phyloP scores from a whole-genome alignment of 75 land plant genomes.

The Pinus taeda region DNA sequence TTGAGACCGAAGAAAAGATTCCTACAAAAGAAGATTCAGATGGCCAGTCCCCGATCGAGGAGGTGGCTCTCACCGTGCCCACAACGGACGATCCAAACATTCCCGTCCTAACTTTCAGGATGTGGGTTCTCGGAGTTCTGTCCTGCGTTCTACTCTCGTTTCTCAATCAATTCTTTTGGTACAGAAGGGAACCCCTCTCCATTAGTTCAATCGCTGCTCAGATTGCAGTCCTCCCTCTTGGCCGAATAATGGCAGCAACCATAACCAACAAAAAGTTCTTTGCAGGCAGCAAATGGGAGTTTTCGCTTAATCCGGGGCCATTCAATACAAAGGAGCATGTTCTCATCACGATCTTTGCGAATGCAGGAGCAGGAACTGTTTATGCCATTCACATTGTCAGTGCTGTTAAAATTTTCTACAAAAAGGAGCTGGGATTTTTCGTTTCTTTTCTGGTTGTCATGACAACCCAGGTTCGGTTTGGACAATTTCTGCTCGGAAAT shows the following conservation, averaged over 20 bases:
- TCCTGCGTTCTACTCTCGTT: slow-evolving; percentile 55
- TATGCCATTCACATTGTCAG: slow-evolving; percentile 24
- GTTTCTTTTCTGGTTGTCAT: slow-evolving; percentile 17
- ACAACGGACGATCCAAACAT: slow-evolving; percentile 56
- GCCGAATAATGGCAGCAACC: slow-evolving; percentile 56
- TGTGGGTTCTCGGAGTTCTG: slow-evolving; percentile 54
- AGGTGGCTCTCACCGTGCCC: slow-evolving; percentile 60
- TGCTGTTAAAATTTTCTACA: slow-evolving; percentile 30
- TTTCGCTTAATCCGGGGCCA: slow-evolving; percentile 42
- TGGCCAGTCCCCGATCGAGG: slow-evolving; percentile 34
- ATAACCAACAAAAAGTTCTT: slow-evolving; percentile 20
- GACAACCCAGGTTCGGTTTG: slow-evolving; percentile 31
- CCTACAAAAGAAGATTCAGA: no score
- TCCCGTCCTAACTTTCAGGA: slow-evolving; percentile 70
- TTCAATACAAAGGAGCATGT: slow-evolving; percentile 54
- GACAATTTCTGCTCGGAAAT: no score
- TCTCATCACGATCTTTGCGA: slow-evolving; percentile 42
- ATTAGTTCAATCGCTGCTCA: slow-evolving; percentile 57
- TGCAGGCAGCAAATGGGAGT: slow-evolving; percentile 6
- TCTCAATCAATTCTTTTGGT: slow-evolving; percentile 72
- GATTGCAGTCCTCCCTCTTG: slow-evolving; percentile 50
- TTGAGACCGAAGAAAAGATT: no score
- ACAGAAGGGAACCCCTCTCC: slow-evolving; percentile 58
- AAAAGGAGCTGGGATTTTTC: slow-evolving; percentile 19
- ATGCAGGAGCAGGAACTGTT: slow-evolving; percentile 34